Base-by-base conservation (phyloP, 257 asterid genomes). In the Thymus mandschuricus region DNA sequence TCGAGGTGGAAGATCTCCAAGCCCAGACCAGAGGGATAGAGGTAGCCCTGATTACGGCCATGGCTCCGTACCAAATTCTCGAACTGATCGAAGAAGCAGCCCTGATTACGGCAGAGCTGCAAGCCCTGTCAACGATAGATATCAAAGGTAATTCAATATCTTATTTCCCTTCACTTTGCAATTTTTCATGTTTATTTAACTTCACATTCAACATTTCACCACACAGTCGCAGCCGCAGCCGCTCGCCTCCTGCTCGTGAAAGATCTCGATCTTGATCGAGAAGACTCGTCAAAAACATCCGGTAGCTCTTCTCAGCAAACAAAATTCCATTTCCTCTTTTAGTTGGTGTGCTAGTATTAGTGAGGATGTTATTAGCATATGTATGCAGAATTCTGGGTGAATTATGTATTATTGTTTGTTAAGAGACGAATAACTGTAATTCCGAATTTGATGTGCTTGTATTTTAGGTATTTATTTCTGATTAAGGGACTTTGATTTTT, bases 21-120 rank as follows among this genome's bases (percentile, higher is more conserved):
- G 96, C 64, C 93, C 96, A 43, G 84, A 85, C 58, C 87, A 84
- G 30, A 81, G 94, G 88, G 85, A 86, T 54, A 86, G 96, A 84
- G 96, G 89, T 59, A 92, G 98, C 83, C 97, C 97, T 72, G 97
- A 92, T 74, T 89, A 92, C 74, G 97, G 97, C 28, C 97, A 78
- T 75, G 96, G 93, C 60, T 73, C 93, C 41, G 71, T 81, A 41
- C 96, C 89, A 59, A 87, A 67, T 72, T 83, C 97, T 13, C 86
- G 95, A 77, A 71, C 81, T 12, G 89, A 76, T 48, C 68, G 83
- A 30, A 84, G 96, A 80, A 78, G 69, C 34, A 86, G 94, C 64
- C 96, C 92, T 21, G 83, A 75, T 29, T 86, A 86, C 60, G 87
- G 80, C 64, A 83, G 87, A 79, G 88, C 83, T 10, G 83, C 81